Percentiles rank a stretch among this genome's conserved stretches.
phyloP scores from a whole-genome alignment of 345 rosid genomes.

The Lumnitzera racemosa region DNA sequence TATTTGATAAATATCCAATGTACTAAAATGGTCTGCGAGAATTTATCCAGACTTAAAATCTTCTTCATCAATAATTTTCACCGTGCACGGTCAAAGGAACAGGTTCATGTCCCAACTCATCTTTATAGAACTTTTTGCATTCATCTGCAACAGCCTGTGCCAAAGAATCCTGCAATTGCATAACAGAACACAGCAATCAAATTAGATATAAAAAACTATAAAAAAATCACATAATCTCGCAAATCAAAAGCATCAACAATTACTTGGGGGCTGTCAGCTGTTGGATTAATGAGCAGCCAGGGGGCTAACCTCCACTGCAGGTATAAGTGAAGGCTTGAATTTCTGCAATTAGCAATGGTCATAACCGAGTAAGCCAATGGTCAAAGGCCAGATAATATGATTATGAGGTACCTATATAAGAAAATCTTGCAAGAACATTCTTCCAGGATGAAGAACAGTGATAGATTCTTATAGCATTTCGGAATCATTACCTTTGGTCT shows the following conservation, averaged over 20 bases:
- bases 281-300: constrained; percentile 94
- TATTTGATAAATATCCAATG: too few relatives aligned
- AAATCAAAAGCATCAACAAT: neutral
- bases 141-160: constrained; percentile 96
- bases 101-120: constrained; percentile 83
- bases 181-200: neutral
- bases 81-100: constrained; percentile 78
- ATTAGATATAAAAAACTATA: neutral
- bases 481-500: constrained; percentile 42
- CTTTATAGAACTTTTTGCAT: constrained; percentile 71
- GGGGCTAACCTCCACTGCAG: constrained; percentile 87
- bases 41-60: constrained; percentile 27
- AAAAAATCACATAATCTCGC: neutral
- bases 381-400: neutral
- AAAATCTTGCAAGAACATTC: neutral
- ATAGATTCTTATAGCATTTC: too few relatives aligned
- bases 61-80: constrained; percentile 50
- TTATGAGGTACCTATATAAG: neutral
- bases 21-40: too few relatives aligned
- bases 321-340: constrained; percentile 51
- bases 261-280: constrained; percentile 78
- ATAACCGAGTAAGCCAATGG: neutral
- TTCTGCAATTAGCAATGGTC: constrained; percentile 21
- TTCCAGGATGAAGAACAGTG: neutral
- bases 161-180: constrained; percentile 53